These are phyloP conservation scores for Rubia yunnanensis DNA, from an alignment of 257 asterid genomes.

Conservation along the genomic window DNA sequence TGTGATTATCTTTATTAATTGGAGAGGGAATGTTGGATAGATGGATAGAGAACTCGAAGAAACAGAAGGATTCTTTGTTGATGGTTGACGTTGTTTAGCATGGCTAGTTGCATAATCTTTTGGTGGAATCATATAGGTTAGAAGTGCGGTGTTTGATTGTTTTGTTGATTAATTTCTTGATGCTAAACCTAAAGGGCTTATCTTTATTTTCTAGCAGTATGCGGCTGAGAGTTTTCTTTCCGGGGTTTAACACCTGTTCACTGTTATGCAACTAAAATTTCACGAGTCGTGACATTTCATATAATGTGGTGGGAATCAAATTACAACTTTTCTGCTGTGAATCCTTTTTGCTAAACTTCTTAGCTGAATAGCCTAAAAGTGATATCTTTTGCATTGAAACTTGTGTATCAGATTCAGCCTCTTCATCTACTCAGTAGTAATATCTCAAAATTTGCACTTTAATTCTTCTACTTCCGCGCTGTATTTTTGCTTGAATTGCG, in stretches of 20 bases:
- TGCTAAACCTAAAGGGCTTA: not conserved
- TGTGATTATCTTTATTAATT: not conserved
- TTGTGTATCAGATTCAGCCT: not conserved
- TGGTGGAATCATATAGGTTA: not conserved
- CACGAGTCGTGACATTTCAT: not conserved
- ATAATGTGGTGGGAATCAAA: not conserved
- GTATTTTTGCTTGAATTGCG: not conserved
- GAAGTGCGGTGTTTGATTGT: not conserved
- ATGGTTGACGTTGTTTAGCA: not conserved
- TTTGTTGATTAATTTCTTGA: not conserved
- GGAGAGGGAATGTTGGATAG: not conserved
- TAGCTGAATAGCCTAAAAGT: not conserved
- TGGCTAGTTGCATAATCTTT: not conserved
- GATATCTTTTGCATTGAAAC: not conserved
- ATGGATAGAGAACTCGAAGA: not conserved
- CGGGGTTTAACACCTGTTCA: not conserved
- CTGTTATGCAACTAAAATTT: not conserved
- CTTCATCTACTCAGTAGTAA: not conserved
- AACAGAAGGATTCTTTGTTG: not conserved
- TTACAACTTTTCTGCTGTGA: not conserved
- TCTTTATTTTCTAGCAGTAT: not conserved
- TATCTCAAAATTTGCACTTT: not conserved
- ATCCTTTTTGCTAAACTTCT: too few relatives aligned
- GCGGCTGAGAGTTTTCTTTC: not conserved
- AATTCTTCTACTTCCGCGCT: not conserved